Evolutionary conservation across 1,284 basidiomycete species (phyloP).

Genomic region (Fistulinella staudtii): DNA sequence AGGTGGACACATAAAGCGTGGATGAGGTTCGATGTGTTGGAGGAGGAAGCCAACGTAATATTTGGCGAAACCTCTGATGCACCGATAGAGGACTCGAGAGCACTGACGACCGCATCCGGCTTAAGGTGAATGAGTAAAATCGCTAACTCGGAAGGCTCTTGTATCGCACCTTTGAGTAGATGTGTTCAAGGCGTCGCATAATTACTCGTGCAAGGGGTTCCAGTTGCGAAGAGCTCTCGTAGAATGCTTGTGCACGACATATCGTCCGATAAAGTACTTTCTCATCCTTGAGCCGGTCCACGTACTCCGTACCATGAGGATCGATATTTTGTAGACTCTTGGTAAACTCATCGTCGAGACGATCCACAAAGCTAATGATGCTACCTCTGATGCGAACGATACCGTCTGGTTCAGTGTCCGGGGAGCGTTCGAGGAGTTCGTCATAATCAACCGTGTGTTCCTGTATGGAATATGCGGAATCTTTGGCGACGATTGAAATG

Average conservation of each 20-base stretch:
- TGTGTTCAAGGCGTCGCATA: constrained; percentile 95
- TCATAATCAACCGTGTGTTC: constrained; percentile 91
- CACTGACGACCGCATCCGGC: constrained; percentile 92
- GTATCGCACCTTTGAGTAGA: constrained; percentile 85
- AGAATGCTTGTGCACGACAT: constrained; percentile 87
- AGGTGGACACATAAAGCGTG: constrained; percentile 89
- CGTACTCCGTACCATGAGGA: constrained; percentile 97
- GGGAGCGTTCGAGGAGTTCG: constrained; percentile 82
- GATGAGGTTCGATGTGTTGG: constrained; percentile 71
- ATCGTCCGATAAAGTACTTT: constrained; percentile 93
- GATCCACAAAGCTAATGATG: constrained; percentile 92
- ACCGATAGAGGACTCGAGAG: constrained; percentile 73
- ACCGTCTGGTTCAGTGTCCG: constrained; percentile 64
- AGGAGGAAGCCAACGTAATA: constrained; percentile 52
- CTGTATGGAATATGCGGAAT: constrained; percentile 81
- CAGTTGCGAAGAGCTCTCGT: constrained; percentile 73
- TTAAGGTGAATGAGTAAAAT: constrained; percentile 33
- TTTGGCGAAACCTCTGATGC: constrained; percentile 55
- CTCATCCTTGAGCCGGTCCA: constrained; percentile 94
- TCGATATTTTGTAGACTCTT: constrained; percentile 98
- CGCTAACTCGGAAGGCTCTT: background rate
- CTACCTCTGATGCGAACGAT: constrained; percentile 84
- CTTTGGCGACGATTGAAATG: constrained; percentile 70
- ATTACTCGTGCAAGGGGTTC: constrained; percentile 86
- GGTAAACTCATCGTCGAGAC: constrained; percentile 98